Base-by-base conservation (phyloP, 2,329 filamentous ascomycete species). In the Scopulariopsis brevicaulis region DNA sequence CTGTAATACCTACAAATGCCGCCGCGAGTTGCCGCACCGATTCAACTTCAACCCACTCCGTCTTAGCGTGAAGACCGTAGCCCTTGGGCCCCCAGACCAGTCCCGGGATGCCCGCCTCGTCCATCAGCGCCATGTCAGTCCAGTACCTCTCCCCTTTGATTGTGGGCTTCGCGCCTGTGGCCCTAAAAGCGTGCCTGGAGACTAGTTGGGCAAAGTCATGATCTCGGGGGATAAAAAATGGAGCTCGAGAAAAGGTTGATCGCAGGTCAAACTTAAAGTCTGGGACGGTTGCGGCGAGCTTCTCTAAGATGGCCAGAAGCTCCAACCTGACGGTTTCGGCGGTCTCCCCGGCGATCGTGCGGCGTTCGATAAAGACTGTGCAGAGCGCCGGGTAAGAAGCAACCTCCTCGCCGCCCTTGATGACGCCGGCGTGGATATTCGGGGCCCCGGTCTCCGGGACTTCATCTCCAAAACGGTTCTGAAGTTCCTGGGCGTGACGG, bases 381-480 rank as follows among this genome's bases (percentile, higher is more conserved):
- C 78, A 80, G 18, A 67, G 65, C 0, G 70, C 74, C 0, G 78
- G 77, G 55, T 82, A 82, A 0, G 76, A 79, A 0, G 78, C 78
- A 0, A 69, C 66, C 55, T 81, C 79, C 57, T 81, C 76, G 0
- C 78, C 77, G 1, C 79, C 78, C 15, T 69, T 69, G 53, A 81
- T 76, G 5, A 77, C 60, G 0, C 74, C 74, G 5, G 74, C 76
- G 53, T 81, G 79, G 4, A 79, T 64, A 2, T 70, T 74, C 6
- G 70, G 72, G 7, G 65, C 68, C 0, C 73, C 77, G 2, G 73
- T 60, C 0, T 63, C 61, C 0, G 63, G 59, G 22, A 75, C 68
- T 4, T 68, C 64, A 0, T 68, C 64, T 0, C 62, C 58, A 18
- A 46, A 46, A 46, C 40, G 40, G 5, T 61, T 57, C 12, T 55